phyloP scores from a whole-genome alignment of 1,284 basidiomycete genomes.

The Puccinia novopanici region DNA sequence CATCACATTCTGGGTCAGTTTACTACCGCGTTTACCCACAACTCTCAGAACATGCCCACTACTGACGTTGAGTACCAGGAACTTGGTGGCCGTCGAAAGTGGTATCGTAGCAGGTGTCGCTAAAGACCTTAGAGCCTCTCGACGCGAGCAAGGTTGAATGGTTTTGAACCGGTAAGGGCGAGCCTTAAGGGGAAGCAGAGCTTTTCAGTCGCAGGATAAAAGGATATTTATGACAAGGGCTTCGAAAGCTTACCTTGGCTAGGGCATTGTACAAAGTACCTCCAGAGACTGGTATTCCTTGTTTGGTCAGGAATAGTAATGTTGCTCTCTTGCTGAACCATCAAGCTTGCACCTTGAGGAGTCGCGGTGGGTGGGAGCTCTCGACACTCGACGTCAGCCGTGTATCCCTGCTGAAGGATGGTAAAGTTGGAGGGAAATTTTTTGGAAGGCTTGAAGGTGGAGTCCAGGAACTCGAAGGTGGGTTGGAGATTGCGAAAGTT shows the following conservation, averaged over 20 bases:
- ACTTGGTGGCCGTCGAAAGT: background rate
- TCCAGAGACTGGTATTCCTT: slow-evolving; percentile 27
- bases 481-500: slow-evolving; percentile 12
- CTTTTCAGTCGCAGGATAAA: background rate
- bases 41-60: no score
- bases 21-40: no score
- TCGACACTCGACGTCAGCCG: slow-evolving; percentile 21
- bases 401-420: slow-evolving; percentile 41
- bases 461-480: slow-evolving; percentile 6
- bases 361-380: background rate
- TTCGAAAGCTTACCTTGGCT: background rate
- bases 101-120: background rate
- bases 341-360: background rate
- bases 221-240: no score
- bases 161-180: slow-evolving; percentile 6
- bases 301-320: slow-evolving; percentile 17
- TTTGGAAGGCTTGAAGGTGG: slow-evolving; percentile 20
- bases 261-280: slow-evolving; percentile 20
- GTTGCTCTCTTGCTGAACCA: background rate
- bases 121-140: background rate
- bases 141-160: background rate
- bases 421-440: slow-evolving; percentile 36
- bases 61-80: slow-evolving; percentile 33
- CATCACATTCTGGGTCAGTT: background rate
- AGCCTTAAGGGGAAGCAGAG: background rate